phyloP scores from a whole-genome alignment of 345 rosid species.

The Capsella bursapastoris region DNA sequence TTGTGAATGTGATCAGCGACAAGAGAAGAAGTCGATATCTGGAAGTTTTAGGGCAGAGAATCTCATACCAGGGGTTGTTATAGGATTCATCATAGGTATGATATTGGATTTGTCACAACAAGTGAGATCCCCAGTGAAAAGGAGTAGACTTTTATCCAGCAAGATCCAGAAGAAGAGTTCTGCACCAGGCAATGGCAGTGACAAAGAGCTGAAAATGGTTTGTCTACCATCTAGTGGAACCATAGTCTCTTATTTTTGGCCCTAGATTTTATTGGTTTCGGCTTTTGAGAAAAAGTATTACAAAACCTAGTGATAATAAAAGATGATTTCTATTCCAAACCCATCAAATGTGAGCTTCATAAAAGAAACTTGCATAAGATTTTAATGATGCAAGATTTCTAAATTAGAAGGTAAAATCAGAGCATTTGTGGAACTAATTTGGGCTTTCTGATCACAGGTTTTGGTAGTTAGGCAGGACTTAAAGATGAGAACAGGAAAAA shows the following conservation, averaged over 20 bases:
- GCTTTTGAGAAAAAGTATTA: not conserved
- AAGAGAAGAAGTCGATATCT: conserved; percentile 56
- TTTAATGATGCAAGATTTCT: conserved; percentile 19
- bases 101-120: conserved; percentile 72
- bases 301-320: conserved; percentile 5
- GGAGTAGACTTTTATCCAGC: conserved; percentile 63
- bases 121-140: conserved; percentile 47
- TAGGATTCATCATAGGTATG: conserved; percentile 86
- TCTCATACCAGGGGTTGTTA: conserved; percentile 77
- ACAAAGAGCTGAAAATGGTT: conserved; percentile 85
- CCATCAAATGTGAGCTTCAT: not conserved
- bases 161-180: conserved; percentile 54
- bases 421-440: conserved; percentile 20
- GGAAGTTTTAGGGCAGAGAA: conserved; percentile 79
- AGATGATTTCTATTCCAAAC: not conserved
- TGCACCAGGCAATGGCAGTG: conserved; percentile 48
- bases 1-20: conserved; percentile 54
- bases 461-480: conserved; percentile 90
- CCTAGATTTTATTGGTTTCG: conserved; percentile 23
- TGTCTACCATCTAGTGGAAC: conserved; percentile 4
- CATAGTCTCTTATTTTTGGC: not conserved
- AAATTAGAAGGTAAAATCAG: not conserved
- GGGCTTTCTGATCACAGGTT: conserved; percentile 59
- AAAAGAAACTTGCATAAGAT: not conserved
- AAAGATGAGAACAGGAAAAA: conserved; percentile 87